Percentiles rank a stretch among this genome's conserved stretches.
Conservation (phyloP, 805 yeast species). For the Candida insectorum region DNA sequence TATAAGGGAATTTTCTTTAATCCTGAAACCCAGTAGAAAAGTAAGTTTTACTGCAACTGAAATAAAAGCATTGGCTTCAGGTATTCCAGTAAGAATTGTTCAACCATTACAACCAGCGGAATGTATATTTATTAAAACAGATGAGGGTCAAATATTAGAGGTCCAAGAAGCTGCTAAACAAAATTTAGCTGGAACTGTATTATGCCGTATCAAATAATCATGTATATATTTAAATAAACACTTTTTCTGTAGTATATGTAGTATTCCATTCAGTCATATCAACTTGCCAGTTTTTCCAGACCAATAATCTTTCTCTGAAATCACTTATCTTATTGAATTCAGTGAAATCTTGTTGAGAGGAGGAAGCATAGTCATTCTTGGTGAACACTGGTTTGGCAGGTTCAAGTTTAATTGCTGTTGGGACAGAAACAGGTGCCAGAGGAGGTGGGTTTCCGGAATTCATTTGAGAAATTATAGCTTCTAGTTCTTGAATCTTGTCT, state of each 20-base stretch:
- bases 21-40: constrained; percentile 82
- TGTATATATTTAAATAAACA: constrained; percentile 21
- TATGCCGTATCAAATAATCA: constrained; percentile 66
- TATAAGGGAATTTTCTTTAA: constrained; percentile 62
- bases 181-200: constrained; percentile 68
- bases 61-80: constrained; percentile 69
- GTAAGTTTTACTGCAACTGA: constrained; percentile 63
- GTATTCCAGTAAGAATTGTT: constrained; percentile 69
- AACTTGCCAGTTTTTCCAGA: constrained; percentile 82
- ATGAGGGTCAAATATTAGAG: constrained; percentile 53
- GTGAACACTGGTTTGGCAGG: constrained; percentile 30
- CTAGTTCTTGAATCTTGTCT: constrained; percentile 30
- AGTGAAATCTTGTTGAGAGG: constrained; percentile 18
- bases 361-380: constrained; percentile 27
- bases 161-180: constrained; percentile 82
- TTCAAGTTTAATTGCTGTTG: constrained; percentile 10
- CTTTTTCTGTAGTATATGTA: constrained; percentile 46
- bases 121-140: constrained; percentile 63
- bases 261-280: constrained; percentile 85
- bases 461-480: constrained; percentile 16
- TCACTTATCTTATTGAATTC: constrained; percentile 38
- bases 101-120: constrained; percentile 89
- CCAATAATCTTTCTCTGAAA: constrained; percentile 54
- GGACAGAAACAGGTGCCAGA: constrained; percentile 3
- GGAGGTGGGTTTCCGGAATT: constrained; percentile 4